A percentile compares a stretch with the other conserved stretches of the same genome.
Evolutionary conservation across 176 grass and related monocot genomes (phyloP).

Genomic region (Carex kokanica): DNA sequence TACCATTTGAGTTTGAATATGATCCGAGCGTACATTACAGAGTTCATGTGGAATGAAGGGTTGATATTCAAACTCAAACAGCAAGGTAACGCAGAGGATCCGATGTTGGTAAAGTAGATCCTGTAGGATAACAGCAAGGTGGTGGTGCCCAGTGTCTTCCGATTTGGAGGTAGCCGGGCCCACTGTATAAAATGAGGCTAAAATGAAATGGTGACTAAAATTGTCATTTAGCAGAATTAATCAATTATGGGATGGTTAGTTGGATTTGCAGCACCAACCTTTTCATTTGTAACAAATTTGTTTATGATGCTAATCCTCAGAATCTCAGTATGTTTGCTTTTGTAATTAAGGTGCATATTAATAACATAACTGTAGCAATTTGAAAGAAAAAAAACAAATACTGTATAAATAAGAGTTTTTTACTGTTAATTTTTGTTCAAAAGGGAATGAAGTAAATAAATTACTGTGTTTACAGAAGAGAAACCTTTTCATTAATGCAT

Average conservation of each 20-base stretch:
- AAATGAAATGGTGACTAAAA: not conserved
- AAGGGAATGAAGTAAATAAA: too few relatives aligned
- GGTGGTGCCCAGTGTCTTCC: not conserved
- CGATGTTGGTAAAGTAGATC: not conserved
- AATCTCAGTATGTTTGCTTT: not conserved
- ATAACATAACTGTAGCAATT: too few relatives aligned
- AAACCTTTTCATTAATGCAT: not conserved
- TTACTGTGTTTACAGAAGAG: not conserved
- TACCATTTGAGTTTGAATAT: too few relatives aligned
- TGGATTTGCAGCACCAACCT: constrained; percentile 2
- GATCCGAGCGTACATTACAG: too few relatives aligned
- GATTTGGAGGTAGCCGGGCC: not conserved
- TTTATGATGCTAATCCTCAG: not conserved
- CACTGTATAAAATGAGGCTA: not conserved
- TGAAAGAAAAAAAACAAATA: too few relatives aligned
- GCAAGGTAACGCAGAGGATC: too few relatives aligned
- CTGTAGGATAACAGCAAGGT: not conserved
- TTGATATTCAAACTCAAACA: too few relatives aligned
- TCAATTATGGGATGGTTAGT: not conserved
- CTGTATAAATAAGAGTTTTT: too few relatives aligned
- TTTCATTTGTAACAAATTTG: not conserved
- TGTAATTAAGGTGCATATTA: too few relatives aligned
- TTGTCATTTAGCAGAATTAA: constrained; percentile 11
- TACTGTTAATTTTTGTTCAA: too few relatives aligned
- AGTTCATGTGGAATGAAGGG: too few relatives aligned